Evolutionary conservation across 169 alveolate genomes (phyloP), one percentile per base, ranked within the genome.

Genomic region (Plasmodium fragile): DNA sequence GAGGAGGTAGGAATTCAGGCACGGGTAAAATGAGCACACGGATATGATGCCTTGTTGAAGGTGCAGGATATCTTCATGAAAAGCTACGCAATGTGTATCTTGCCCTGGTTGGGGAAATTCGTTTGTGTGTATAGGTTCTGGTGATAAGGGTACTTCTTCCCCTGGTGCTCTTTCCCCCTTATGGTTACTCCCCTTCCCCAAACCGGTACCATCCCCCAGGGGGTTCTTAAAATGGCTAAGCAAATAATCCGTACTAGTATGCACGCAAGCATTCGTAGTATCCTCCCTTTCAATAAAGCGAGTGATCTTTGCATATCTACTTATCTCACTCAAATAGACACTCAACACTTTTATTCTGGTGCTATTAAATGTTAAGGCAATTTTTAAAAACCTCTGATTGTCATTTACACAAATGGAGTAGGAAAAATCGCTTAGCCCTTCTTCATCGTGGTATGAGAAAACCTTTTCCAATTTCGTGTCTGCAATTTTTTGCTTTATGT

Each of bases 1-100:
- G 16, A 85, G 78, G 53, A 85, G 80, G 45, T 34, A 73, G 13
- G 93, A 85, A 39, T 85, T 85, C 16, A 85, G 39, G 45, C 93
- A 85, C 16, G 93, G 93, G 43, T 65, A 85, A 85, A 85, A 85
- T 16, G 93, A 85, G 22, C 93, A 85, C 53, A 85, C 18, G 7
- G 93, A 73, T 52, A 85, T 49, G 59, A 85, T 77, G 10, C 93
- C 93, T 73, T 85, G 93, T 32, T 72, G 83, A 10, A 85, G 16
- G 69, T 36, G 52, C 7, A 85, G 30, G 22, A 52, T 4, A 73
- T 85, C 93, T 36, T 85, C 93, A 16, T 39, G 30, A 73, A 77
- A 34, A 52, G 28, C 49, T 6, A 85, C 70, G 16, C 52, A 32
- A 13, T 70, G 52, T 8, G 32, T 52, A 3, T 18, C 36, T 65